A percentile compares a stretch with the other conserved stretches of the same genome.
Conservation (phyloP, 441 rosid genomes). For the Syzygium syzygioides region DNA sequence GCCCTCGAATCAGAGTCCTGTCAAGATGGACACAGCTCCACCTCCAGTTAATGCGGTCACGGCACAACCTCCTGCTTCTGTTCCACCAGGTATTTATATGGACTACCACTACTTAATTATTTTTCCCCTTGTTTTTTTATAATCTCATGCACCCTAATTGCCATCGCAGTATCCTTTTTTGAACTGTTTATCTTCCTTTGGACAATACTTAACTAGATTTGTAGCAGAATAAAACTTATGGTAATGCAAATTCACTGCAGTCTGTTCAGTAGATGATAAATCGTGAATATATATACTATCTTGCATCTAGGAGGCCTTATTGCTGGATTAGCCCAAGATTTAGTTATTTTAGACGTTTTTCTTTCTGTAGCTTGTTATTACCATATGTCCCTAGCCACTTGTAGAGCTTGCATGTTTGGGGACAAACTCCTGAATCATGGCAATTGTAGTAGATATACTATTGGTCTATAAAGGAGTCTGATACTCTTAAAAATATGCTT, state of each 20-base stretch:
- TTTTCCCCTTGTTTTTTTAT: background rate
- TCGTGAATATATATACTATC: background rate
- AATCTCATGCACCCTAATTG: background rate
- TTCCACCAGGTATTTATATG: conserved; percentile 56
- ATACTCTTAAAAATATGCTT: background rate
- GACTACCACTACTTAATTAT: background rate
- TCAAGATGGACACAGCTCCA: conserved; percentile 71
- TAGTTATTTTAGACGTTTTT: background rate
- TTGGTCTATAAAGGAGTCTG: background rate
- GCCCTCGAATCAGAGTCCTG: conserved; percentile 64
- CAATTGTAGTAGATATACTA: background rate
- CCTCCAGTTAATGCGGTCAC: conserved; percentile 50
- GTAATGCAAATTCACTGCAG: background rate
- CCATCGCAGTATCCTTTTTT: background rate
- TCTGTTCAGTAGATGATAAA: background rate
- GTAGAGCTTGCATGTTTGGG: background rate
- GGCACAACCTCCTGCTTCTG: conserved; percentile 54
- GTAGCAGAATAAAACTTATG: background rate
- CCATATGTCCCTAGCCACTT: background rate
- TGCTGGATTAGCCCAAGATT: background rate
- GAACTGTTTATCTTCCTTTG: background rate
- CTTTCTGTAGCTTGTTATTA: background rate
- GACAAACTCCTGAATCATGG: background rate
- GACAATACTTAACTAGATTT: background rate
- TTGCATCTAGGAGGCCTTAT: background rate